Evolutionary conservation across 306 rosid genomes (phyloP).

Genomic region (Quercus mongolica): DNA sequence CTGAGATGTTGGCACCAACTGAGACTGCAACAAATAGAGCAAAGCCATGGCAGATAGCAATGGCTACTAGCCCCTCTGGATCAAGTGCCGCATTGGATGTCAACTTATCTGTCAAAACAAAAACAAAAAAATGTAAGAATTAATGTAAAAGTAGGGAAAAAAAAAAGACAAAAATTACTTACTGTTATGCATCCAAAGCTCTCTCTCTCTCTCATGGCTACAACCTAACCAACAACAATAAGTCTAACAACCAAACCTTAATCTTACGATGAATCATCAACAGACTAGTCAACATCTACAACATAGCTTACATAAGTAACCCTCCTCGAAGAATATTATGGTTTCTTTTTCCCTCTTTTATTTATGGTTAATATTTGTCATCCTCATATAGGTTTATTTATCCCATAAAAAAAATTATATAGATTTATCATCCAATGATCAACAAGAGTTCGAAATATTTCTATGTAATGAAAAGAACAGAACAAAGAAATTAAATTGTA

Average conservation of each 20-base stretch:
- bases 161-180: not conserved
- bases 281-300: too few species aligned
- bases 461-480: not conserved
- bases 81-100: constrained; percentile 79
- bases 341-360: not conserved
- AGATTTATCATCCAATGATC: not conserved
- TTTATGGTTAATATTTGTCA: not conserved
- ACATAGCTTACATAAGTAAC: not conserved
- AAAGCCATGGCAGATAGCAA: constrained; percentile 83
- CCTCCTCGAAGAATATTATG: not conserved
- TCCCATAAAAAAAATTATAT: too few species aligned
- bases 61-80: constrained; percentile 70
- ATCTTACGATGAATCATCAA: too few species aligned
- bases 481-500: not conserved
- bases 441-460: not conserved
- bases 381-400: not conserved
- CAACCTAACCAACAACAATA: too few species aligned
- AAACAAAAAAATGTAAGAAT: not conserved
- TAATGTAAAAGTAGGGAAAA: not conserved
- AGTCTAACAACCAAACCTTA: too few species aligned
- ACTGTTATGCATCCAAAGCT: too few species aligned
- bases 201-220: too few species aligned
- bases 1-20: constrained; percentile 82
- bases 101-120: constrained; percentile 49
- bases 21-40: constrained; percentile 90